Evolutionary conservation across 2,329 filamentous ascomycete genomes (phyloP).

Genomic region (Talaromyces sp.): DNA sequence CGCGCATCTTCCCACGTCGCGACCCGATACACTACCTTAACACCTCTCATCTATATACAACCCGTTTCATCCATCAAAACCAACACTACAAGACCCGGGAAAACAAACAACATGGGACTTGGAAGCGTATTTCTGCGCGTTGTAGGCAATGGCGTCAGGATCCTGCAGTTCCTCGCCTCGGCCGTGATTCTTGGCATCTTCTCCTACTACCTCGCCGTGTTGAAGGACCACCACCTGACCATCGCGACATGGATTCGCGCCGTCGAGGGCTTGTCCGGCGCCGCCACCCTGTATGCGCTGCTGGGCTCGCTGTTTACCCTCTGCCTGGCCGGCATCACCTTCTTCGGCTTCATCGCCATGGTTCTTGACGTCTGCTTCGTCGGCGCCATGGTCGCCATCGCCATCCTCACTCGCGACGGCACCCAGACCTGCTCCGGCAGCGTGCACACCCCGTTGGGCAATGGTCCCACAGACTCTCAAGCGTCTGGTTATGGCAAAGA

Average conservation of each 20-base stretch:
- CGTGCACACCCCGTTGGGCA: conserved; percentile 65
- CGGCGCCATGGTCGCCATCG: conserved; percentile 75
- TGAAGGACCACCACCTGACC: conserved; percentile 57
- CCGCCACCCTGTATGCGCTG: conserved; percentile 68
- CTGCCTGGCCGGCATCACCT: conserved; percentile 67
- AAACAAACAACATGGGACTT: conserved; percentile 47
- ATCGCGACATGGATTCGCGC: conserved; percentile 66
- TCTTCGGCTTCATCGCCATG: conserved; percentile 69
- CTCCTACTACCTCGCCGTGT: conserved; percentile 76
- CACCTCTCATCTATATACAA: not conserved
- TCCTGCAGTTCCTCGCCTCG: conserved; percentile 67
- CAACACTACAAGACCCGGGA: not conserved
- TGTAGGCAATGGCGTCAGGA: conserved; percentile 66
- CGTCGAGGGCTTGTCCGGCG: conserved; percentile 73
- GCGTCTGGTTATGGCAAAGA: conserved; percentile 46
- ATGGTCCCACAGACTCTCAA: conserved; percentile 49
- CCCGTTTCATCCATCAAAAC: not conserved
- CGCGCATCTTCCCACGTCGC: too few species aligned
- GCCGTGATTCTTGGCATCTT: conserved; percentile 72
- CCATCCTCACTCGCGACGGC: conserved; percentile 66
- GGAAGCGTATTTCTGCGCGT: conserved; percentile 62
- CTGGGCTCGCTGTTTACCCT: conserved; percentile 70
- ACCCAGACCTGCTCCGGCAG: conserved; percentile 59
- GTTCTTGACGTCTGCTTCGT: conserved; percentile 72
- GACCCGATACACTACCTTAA: too few species aligned